phyloP scores from a whole-genome alignment of 225 moss, liverwort and hornwort species.

The Polytrichum commune region DNA sequence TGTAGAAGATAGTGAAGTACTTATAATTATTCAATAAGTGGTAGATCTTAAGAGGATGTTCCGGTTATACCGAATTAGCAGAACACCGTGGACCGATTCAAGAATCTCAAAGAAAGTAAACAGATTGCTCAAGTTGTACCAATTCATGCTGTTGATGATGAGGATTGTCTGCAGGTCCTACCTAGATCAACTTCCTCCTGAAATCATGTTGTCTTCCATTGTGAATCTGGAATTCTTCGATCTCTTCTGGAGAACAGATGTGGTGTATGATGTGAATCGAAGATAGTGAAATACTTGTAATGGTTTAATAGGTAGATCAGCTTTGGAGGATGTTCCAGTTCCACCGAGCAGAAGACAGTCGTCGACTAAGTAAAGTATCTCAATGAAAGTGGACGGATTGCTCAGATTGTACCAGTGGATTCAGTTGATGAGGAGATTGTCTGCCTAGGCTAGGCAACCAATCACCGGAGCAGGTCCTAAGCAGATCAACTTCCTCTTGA shows the following conservation, averaged over 20 bases:
- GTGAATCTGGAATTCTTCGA: too few relatives aligned
- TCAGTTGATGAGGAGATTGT: not conserved
- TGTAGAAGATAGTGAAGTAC: too few relatives aligned
- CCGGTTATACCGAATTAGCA: not conserved
- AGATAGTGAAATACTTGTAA: too few relatives aligned
- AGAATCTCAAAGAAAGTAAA: conserved; percentile 1
- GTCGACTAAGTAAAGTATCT: conserved; percentile 3
- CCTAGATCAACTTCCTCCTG: too few relatives aligned
- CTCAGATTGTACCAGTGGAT: conserved; percentile 5
- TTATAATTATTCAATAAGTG: too few relatives aligned
- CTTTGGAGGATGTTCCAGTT: conserved; percentile 11
- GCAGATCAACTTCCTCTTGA: too few relatives aligned
- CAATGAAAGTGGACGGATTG: not conserved
- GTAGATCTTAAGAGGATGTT: conserved; percentile 3
- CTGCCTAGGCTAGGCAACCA: not conserved
- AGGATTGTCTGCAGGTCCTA: not conserved
- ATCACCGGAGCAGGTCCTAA: not conserved
- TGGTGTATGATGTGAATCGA: too few relatives aligned
- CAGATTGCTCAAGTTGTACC: not conserved
- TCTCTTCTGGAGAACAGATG: too few relatives aligned
- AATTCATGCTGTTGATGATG: not conserved
- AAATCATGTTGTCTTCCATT: too few relatives aligned
- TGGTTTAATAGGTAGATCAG: not conserved
- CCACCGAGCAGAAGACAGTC: conserved; percentile 1
- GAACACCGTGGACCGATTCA: not conserved